Base-by-base conservation (phyloP, 768 basidiomycete genomes). In the Stropharia rugosoannulata region DNA sequence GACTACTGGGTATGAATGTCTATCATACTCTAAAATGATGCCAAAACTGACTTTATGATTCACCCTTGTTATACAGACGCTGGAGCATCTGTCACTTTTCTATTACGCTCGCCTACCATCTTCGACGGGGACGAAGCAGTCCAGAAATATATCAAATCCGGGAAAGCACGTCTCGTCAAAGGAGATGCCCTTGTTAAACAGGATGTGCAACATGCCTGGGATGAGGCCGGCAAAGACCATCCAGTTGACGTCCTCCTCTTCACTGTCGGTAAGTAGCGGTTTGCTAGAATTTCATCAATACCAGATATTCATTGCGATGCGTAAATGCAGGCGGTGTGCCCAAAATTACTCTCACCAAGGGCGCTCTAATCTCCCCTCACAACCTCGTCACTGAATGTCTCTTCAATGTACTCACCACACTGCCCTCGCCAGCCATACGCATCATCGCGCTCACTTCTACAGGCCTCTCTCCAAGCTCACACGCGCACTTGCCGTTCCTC, bases 51-150 rank as follows among this genome's bases (percentile, higher is more conserved):
- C n/a, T n/a, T n/a, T 25, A 22, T 13, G 35, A 11, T 19, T 7
- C 53, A n/a, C n/a, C n/a, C n/a, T n/a, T n/a, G n/a, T 12, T 41
- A 44, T 46, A 13, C 61, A 89, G 87, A 73, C 5, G 68, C 75
- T 49, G 86, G 87, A 38, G 74, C 80, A 3, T 82, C 76, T 1
- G 82, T 89, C 0, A 86, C 85, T 0, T 88, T 85, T 61, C 74
- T 89, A 11, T 74, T 89, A 36, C 81, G 88, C 29, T 75, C 71
- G 15, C 69, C 78, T 0, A 58, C 69, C 8, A 73, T 75, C 4
- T 88, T 89, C 59, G 83, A 86, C 42, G 58, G 68, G 6, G 81
- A 89, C 59, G 70, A 72, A 19, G 61, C 58, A 2, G 79, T 90
- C n/a, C 80, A 87, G 59, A 56, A 59, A 9, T 78, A 80, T 63